Evolutionary conservation across 306 rosid genomes (phyloP), one percentile per base, ranked within the genome.

Genomic region (Medicago lupulina): DNA sequence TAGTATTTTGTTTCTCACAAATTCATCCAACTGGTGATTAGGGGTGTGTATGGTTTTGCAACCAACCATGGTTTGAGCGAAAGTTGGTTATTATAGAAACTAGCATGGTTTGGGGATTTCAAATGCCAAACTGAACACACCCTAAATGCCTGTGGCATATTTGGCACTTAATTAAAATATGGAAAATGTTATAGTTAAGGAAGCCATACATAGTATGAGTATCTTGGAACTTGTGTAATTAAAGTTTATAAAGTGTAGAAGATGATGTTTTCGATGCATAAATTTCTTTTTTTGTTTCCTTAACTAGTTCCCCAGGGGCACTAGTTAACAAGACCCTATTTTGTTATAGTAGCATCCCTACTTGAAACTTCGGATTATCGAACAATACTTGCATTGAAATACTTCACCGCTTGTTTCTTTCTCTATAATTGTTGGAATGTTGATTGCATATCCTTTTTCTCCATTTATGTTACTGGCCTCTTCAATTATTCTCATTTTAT

Each of bases 401-500:
- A 34, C 38, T 34, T 34, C 38, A 5, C 38, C 7, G 38, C 38
- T 65, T 50, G 18, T 55, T 49, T 64, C n/a, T 58, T 7, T 70
- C 70, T 46, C 46, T 63, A 38, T 15, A 63, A 31, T 9, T 79
- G 64, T 71, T 47, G 41, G 4, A 74, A 7, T 81, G 54, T 67
- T 69, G 64, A 31, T 38, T 46, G 39, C 41, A 7, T 61, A 19
- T 34, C 62, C 8, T 49, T 70, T 44, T 55, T 49, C 57, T 46
- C 66, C 18, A n/a, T 73, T 25, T 70, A 6, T 50, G 74, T 25
- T 4, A 17, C 38, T 39, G 58, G 17, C 40, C 75, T 82, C 61
- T 40, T 70, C 6, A 68, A n/a, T 21, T 53, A 76, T 82, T 88
- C 84, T 79, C 34, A 82, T 67, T 59, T 44, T 53, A 44, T 85